These are phyloP conservation scores for Stagonosporopsis vannaccii DNA, from an alignment of 2,329 filamentous ascomycete genomes.

Conservation along the genomic window DNA sequence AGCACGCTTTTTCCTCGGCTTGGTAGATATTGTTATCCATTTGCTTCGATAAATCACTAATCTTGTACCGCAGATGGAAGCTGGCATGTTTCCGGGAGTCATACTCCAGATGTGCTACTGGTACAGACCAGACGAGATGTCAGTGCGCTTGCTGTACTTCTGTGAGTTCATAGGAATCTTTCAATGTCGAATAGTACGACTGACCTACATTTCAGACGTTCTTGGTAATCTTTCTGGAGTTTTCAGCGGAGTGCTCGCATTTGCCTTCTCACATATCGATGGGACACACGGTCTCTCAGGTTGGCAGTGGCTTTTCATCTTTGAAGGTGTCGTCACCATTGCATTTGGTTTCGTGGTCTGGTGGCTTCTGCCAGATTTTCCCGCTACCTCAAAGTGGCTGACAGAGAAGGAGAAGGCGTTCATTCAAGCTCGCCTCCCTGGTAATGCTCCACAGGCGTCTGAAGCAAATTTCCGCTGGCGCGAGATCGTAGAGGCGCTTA, in stretches of 20 bases:
- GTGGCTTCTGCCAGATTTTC: constrained; percentile 27
- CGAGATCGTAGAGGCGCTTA: constrained; percentile 56
- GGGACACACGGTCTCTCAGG: constrained; percentile 57
- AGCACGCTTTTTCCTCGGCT: constrained; percentile 48
- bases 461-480: constrained; percentile 57
- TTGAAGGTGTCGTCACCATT: constrained; percentile 25
- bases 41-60: not conserved
- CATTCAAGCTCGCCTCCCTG: constrained; percentile 53
- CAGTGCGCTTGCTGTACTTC: constrained; percentile 21
- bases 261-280: constrained; percentile 65
- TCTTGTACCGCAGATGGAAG: constrained; percentile 24
- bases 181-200: too few species aligned
- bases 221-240: constrained; percentile 63
- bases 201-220: constrained; percentile 34
- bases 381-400: constrained; percentile 37
- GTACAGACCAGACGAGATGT: constrained; percentile 60
- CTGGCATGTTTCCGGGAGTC: constrained; percentile 35
- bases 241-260: constrained; percentile 65
- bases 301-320: constrained; percentile 35
- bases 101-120: constrained; percentile 65
- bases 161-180: constrained; percentile 13
- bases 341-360: constrained; percentile 20
- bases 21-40: constrained; percentile 10
- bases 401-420: constrained; percentile 55
- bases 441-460: constrained; percentile 52